Conservation (phyloP, 2,329 filamentous ascomycete species). For the Clonostachys byssicola region DNA sequence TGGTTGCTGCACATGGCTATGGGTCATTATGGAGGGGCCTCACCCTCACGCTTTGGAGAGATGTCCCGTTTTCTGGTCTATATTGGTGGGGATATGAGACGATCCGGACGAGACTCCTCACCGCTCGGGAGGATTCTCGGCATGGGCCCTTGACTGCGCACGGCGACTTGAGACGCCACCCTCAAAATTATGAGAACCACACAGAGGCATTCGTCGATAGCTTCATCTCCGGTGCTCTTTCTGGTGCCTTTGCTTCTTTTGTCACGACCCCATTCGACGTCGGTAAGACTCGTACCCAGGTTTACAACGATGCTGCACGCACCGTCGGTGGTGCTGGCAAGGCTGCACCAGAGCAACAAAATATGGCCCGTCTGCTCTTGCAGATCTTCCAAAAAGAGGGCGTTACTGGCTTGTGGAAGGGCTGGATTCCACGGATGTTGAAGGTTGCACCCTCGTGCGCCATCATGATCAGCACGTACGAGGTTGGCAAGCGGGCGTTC, state of each 20-base stretch:
- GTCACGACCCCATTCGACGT: constrained; percentile 96
- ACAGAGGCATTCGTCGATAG: constrained; percentile 80
- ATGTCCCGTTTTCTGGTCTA: constrained; percentile 93
- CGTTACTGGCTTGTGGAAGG: constrained; percentile 74
- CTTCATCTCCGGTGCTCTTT: constrained; percentile 79
- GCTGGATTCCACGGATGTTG: constrained; percentile 86
- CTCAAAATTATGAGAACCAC: constrained; percentile 66
- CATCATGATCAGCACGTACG: constrained; percentile 99
- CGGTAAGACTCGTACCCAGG: constrained; percentile 91
- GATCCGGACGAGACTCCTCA: constrained; percentile 67
- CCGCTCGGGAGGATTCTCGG: constrained; percentile 53
- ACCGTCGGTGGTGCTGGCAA: constrained; percentile 10
- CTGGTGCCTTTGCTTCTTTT: constrained; percentile 80
- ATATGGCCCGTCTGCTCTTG: constrained; percentile 79
- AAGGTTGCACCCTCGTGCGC: constrained; percentile 96
- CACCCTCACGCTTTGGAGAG: constrained; percentile 88
- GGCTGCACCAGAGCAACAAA: constrained; percentile 35
- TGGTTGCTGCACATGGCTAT: constrained; percentile 76
- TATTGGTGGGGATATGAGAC: constrained; percentile 99
- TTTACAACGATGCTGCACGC: constrained; percentile 55
- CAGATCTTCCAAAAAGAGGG: constrained; percentile 91
- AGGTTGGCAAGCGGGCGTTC: constrained; percentile 89
- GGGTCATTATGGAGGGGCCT: constrained; percentile 85
- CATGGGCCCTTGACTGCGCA: constrained; percentile 13
- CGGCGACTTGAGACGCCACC: constrained; percentile 44